A percentile compares a stretch with the other conserved stretches of the same genome.
Evolutionary conservation across 2,329 filamentous ascomycete species (phyloP).

Genomic region (Pyricularia grisea): DNA sequence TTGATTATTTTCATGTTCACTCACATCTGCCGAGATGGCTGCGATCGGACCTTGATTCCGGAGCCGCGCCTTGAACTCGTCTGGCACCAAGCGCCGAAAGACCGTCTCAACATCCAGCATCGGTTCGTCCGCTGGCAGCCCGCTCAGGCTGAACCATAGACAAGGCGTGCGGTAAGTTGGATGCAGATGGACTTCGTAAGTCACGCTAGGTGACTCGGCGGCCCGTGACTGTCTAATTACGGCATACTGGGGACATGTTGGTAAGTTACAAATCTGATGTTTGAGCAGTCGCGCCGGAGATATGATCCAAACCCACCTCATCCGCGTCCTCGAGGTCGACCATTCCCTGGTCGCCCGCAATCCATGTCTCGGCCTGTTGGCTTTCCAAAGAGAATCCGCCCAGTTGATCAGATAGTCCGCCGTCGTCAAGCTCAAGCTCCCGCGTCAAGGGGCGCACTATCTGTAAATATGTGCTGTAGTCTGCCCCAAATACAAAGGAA

Average conservation of each 20-base stretch:
- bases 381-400: conserved; percentile 32
- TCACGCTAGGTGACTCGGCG: conserved; percentile 37
- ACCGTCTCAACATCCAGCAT: conserved; percentile 58
- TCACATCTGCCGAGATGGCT: conserved; percentile 67
- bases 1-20: conserved; percentile 24
- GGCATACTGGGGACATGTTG: conserved; percentile 25
- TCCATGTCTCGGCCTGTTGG: conserved; percentile 11
- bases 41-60: conserved; percentile 55
- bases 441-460: conserved; percentile 41
- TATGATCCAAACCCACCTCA: conserved; percentile 25
- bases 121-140: conserved; percentile 43
- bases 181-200: conserved; percentile 68
- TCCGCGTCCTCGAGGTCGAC: conserved; percentile 41
- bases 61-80: conserved; percentile 52
- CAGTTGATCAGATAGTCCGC: conserved; percentile 35
- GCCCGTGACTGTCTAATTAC: conserved; percentile 21
- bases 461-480: conserved; percentile 43
- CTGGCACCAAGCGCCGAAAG: conserved; percentile 61
- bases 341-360: conserved; percentile 34
- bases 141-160: conserved; percentile 63
- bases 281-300: neutral
- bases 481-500: conserved; percentile 28
- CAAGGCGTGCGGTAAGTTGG: conserved; percentile 67
- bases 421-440: conserved; percentile 30
- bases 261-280: neutral